Evolutionary conservation across 2,329 filamentous ascomycete species (phyloP), one percentile per base, ranked within the genome.

Genomic region (Pseudogymnoascus sp.): DNA sequence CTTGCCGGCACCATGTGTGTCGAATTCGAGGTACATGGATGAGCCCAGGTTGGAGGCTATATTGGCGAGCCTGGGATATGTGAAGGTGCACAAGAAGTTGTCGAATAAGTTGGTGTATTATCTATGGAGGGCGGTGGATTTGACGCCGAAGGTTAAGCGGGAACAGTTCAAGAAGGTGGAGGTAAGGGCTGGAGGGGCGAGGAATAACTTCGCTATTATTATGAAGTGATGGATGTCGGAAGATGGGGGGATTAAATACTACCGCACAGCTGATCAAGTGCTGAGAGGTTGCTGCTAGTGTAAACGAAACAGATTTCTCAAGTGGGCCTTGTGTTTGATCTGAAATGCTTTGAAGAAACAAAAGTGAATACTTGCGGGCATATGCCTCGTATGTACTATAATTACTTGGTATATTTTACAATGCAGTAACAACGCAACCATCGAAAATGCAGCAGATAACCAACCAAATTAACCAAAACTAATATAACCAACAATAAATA

Each of bases 171-270:
- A 80, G 64, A 97, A 97, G 76, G 82, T 83, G 65, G 88, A 94
- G 72, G 73, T 96, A 41, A 87, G 90, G 65, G 82, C 90, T 21
- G 92, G 92, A 10, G 78, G 80, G 61, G 83, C 80, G 23, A 85
- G 92, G 72, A 99, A 99, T 75, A 97, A 99, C 72, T 99, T 97
- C 74, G 86, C 89, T 12, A 86, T 97, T 68, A 82, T 91, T 14
- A 74, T 96, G 64, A 78, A 76, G 59, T 74, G 67, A 69, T 37
- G 39, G 19, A 29, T 35, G 12, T 12, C 14, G 26, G 29, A 26
- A 6, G 61, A 11, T 6, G 29, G 21, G 14, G 26, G 33, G 33
- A 62, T 60, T 45, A 16, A 19, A 55, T 55, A 55, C 49, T 55
- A 55, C 11, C 49, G 49, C 49, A 55, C 49, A 55, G 49, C 49